These are phyloP conservation scores for Coemansia sp. DNA, from an alignment of 192 early-diverging fungal species.

Conservation along the genomic window DNA sequence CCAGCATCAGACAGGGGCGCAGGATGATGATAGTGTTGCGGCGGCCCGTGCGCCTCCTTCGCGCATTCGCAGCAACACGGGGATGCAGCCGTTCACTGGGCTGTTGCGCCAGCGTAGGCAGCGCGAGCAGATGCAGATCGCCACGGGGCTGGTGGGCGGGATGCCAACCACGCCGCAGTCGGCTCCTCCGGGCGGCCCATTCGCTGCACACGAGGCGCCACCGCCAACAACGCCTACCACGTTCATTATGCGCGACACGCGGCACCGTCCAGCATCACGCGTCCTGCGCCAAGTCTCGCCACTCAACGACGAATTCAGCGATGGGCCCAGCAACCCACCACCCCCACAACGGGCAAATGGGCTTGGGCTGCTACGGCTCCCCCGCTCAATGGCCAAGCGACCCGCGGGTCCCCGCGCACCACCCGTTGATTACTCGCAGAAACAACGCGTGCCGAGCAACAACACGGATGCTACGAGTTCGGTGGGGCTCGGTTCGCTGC, in stretches of 20 bases:
- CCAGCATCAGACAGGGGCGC: not conserved
- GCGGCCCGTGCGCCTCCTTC: not conserved
- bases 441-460: slow-evolving; percentile 14
- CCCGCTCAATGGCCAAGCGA: not conserved
- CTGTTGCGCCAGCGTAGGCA: not conserved
- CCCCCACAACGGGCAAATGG: not conserved
- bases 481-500: slow-evolving; percentile 42
- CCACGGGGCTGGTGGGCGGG: not conserved
- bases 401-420: slow-evolving; percentile 12
- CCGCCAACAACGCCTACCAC: slow-evolving; percentile 51
- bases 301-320: slow-evolving; percentile 5
- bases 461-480: slow-evolving; percentile 19
- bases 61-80: slow-evolving; percentile 16
- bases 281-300: slow-evolving; percentile 37
- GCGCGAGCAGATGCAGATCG: slow-evolving; percentile 7
- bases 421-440: not conserved
- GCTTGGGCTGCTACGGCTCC: not conserved
- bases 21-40: not conserved
- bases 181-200: not conserved
- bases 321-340: not conserved
- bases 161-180: slow-evolving; percentile 1
- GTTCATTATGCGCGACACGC: slow-evolving; percentile 36
- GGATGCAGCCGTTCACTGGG: not conserved
- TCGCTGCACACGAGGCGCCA: slow-evolving; percentile 1
- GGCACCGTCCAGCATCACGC: slow-evolving; percentile 25